These are phyloP conservation scores for Parsonsia alboflavescens DNA, from an alignment of 257 asterid genomes.

Conservation along the genomic window DNA sequence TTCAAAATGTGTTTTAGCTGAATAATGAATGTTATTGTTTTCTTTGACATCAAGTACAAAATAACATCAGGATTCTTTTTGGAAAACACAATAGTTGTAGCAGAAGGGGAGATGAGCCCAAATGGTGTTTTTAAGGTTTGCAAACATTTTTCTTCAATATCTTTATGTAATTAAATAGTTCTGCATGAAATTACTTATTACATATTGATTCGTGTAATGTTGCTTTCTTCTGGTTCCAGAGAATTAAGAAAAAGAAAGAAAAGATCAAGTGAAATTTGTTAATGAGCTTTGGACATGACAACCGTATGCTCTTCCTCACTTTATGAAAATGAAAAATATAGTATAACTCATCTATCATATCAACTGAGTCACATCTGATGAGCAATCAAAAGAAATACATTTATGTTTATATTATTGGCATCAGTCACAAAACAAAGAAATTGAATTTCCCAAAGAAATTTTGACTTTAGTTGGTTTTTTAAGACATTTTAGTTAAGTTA, in stretches of 20 bases:
- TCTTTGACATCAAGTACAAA: constrained; percentile 69
- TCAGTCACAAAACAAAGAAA: background rate
- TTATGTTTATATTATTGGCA: background rate
- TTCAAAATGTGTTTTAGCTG: background rate
- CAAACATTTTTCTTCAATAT: background rate
- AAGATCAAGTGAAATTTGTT: background rate
- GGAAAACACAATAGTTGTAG: constrained; percentile 83
- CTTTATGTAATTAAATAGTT: background rate
- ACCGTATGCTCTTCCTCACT: background rate
- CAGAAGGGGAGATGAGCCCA: constrained; percentile 94
- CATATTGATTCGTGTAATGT: background rate
- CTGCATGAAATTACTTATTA: too few species aligned
- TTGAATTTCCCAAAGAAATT: background rate
- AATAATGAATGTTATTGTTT: background rate
- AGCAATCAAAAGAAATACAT: background rate
- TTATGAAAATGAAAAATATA: background rate
- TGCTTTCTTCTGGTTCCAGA: background rate
- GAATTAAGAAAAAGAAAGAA: background rate
- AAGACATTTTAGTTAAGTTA: background rate
- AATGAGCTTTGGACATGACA: background rate
- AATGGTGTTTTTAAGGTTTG: constrained; percentile 79
- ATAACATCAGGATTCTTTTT: constrained; percentile 84
- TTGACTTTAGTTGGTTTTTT: background rate
- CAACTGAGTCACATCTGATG: background rate
- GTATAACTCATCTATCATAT: background rate